Percentiles rank a stretch among this genome's conserved stretches.
These are phyloP conservation scores for Wickerhamomyces bovis DNA, from an alignment of 805 yeast species.

Conservation along the genomic window DNA sequence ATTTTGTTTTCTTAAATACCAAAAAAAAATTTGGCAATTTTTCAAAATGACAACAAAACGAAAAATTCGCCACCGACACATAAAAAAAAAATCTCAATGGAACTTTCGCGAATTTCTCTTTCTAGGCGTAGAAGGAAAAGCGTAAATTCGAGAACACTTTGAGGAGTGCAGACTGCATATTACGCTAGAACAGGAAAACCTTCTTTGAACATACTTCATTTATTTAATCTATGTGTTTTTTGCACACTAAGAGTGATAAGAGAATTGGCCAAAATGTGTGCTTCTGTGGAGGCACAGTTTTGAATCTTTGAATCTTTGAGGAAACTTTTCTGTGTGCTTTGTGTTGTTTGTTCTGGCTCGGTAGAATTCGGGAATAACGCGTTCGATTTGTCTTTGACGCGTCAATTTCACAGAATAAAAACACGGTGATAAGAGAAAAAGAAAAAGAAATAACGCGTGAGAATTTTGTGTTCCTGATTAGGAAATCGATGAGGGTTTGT, in stretches of 20 bases:
- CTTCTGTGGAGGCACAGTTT: no score
- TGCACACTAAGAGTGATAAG: no score
- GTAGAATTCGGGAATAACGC: background rate
- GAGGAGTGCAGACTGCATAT: background rate
- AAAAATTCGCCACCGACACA: background rate
- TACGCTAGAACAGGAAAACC: no score
- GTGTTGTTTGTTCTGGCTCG: no score
- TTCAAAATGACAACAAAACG: background rate
- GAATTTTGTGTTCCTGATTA: background rate
- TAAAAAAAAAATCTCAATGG: background rate
- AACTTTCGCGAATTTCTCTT: background rate
- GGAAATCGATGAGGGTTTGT: background rate
- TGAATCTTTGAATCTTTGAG: no score
- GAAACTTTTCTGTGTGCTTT: no score
- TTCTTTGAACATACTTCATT: no score
- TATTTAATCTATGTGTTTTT: no score
- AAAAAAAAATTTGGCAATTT: background rate
- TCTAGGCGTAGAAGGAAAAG: background rate
- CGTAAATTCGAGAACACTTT: background rate
- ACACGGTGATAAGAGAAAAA: background rate
- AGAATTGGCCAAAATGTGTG: no score
- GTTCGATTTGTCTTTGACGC: background rate
- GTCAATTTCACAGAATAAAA: background rate
- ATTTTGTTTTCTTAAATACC: constrained; percentile 5
- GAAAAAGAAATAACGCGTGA: background rate